Conservation (phyloP, 257 asterid genomes). For the Fraxinus americana region DNA sequence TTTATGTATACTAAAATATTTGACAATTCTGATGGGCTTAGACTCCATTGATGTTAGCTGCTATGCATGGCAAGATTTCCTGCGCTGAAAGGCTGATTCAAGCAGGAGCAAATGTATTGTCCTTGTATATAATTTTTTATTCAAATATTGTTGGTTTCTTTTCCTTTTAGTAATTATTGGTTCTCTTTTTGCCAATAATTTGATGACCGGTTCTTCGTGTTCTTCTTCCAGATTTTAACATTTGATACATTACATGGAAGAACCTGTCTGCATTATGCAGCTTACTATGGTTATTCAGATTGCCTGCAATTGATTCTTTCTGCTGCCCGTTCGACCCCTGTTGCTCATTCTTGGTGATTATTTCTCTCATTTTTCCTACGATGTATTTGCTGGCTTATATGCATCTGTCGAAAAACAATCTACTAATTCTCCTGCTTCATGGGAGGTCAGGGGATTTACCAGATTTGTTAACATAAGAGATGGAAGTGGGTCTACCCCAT, state of each 20-base stretch:
- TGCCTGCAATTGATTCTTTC: conserved; percentile 70
- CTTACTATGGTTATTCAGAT: conserved; percentile 75
- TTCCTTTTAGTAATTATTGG: not conserved
- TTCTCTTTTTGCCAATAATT: conserved; percentile 5
- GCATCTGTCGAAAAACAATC: not conserved
- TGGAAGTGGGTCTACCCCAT: conserved; percentile 76
- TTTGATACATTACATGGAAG: conserved; percentile 71
- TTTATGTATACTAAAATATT: not conserved
- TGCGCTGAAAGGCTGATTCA: conserved; percentile 70
- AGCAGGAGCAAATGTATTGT: conserved; percentile 80
- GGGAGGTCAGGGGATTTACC: conserved; percentile 70
- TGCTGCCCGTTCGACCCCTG: conserved; percentile 61
- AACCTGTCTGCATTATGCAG: conserved; percentile 87
- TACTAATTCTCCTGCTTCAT: conserved; percentile 28
- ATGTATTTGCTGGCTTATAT: not conserved
- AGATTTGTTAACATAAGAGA: conserved; percentile 79
- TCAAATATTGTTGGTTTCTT: not conserved
- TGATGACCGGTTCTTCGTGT: no score
- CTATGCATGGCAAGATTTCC: conserved; percentile 71
- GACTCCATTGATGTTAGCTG: conserved; percentile 93
- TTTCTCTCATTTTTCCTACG: not conserved
- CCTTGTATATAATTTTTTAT: not conserved
- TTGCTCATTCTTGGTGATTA: conserved; percentile 75
- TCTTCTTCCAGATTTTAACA: conserved; percentile 29
- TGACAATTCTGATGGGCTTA: conserved; percentile 37